phyloP scores from a whole-genome alignment of 352 stramenopile genomes.

The Phytophthora fragariaefolia region DNA sequence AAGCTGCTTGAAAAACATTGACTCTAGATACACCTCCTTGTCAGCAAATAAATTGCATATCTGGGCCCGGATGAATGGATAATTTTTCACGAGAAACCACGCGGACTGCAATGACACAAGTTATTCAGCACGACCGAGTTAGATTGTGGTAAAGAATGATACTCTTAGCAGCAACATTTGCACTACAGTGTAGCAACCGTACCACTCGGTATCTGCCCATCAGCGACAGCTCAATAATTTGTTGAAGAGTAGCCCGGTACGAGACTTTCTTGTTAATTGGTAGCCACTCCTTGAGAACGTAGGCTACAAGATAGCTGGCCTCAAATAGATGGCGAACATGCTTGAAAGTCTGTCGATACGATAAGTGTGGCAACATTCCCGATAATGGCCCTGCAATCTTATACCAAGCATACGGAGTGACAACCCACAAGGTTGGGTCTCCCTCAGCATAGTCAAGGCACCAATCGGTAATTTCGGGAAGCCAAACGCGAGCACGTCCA shows the following conservation, averaged over 20 bases:
- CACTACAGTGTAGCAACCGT: constrained; percentile 22
- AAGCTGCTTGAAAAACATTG: constrained; percentile 88
- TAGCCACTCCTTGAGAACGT: constrained; percentile 86
- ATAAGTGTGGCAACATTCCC: constrained; percentile 70
- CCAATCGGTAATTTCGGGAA: constrained; percentile 88
- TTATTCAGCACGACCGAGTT: constrained; percentile 28
- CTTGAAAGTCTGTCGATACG: constrained; percentile 78
- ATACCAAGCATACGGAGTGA: constrained; percentile 86
- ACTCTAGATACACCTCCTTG: constrained; percentile 79
- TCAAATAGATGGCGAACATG: constrained; percentile 83
- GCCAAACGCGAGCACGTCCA: constrained; percentile 71
- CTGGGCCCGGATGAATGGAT: constrained; percentile 79
- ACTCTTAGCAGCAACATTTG: constrained; percentile 14
- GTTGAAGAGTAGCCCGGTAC: constrained; percentile 82
- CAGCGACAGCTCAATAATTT: constrained; percentile 82
- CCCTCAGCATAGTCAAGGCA: constrained; percentile 88
- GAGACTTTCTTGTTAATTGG: constrained; percentile 89
- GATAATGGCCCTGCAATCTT: constrained; percentile 85
- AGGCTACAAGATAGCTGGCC: constrained; percentile 83
- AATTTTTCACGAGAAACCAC: constrained; percentile 89
- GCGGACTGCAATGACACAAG: constrained; percentile 51
- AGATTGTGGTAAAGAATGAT: constrained; percentile 27
- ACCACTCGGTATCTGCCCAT: constrained; percentile 79
- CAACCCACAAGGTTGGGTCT: constrained; percentile 85
- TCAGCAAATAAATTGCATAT: constrained; percentile 80